Conservation (phyloP, 768 basidiomycete species). For the Tricholoma matsutake region DNA sequence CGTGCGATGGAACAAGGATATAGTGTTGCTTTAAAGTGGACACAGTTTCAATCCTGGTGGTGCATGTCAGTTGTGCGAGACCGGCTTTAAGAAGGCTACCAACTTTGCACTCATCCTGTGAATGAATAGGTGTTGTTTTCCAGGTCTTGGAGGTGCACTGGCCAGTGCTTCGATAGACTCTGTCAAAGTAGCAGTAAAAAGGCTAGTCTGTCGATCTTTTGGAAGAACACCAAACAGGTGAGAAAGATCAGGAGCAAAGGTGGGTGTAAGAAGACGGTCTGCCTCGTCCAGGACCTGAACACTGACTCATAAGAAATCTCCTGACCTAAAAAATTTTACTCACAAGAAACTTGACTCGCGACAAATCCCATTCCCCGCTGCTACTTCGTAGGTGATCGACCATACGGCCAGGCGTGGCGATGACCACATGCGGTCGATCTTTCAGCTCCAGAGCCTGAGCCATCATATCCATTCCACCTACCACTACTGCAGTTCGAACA, state of each 20-base stretch:
- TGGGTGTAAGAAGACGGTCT: conserved; percentile 84
- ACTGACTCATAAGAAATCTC: neutral
- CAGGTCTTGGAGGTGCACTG: conserved; percentile 65
- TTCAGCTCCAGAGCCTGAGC: conserved; percentile 84
- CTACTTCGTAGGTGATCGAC: conserved; percentile 85
- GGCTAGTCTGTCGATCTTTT: conserved; percentile 86
- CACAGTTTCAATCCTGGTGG: conserved; percentile 80
- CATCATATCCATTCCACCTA: conserved; percentile 99
- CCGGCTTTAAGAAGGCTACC: conserved; percentile 23
- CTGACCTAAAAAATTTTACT: conserved; percentile 18
- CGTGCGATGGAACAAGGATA: conserved; percentile 90
- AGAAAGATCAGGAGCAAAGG: conserved; percentile 83
- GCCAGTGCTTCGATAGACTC: conserved; percentile 79
- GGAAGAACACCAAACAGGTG: conserved; percentile 78
- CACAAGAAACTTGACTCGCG: conserved; percentile 82
- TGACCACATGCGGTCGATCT: conserved; percentile 85
- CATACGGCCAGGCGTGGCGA: conserved; percentile 94
- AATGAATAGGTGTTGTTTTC: conserved; percentile 85
- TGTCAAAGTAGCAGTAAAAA: conserved; percentile 96
- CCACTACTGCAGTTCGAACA: conserved; percentile 81
- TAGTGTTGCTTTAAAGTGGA: conserved; percentile 85
- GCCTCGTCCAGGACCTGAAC: conserved; percentile 92
- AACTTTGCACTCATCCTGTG: conserved; percentile 76
- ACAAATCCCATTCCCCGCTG: conserved; percentile 79
- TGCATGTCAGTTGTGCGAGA: conserved; percentile 5